Base-by-base conservation (phyloP, 768 basidiomycete genomes). In the Phylloporus rhodoxanthus region DNA sequence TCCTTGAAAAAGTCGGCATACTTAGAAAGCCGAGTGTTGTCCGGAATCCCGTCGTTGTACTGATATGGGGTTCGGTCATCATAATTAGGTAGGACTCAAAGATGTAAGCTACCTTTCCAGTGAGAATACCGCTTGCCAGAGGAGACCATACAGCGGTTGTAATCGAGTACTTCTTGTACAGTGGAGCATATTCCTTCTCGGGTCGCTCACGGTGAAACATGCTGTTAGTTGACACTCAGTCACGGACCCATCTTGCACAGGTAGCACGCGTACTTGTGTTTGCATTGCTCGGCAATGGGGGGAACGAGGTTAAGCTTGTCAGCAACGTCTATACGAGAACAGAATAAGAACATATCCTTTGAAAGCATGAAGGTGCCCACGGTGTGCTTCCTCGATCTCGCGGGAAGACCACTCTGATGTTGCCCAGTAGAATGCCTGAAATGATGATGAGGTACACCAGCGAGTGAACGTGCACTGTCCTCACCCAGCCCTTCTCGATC, bases 381-480 rank as follows among this genome's bases (percentile, higher is more conserved):
- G 67, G 57, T 66, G 64, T 34, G 75, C 74, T 45, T 75, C 73
- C 45, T 75, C 69, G 48, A 77, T 73, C 57, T 78, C 71, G 39
- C 67, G 67, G 7, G 80, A 74, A 33, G 72, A 71, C 81, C 81
- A 82, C 52, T 82, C 79, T 23, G 74, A 76, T 1, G 77, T 78
- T 25, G 69, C 76, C 77, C 76, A 76, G 56, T 72, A 72, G 59
- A 70, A 71, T 3, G 70, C 65, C 68, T 70, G 29, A 20, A 11
- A 36, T 11, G 42, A 26, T 17, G 4, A 21, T 55, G 25, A 48
- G 23, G 10, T 15, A 11, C 19, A 9, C 25, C 34, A 26, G 26
- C 4, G 7, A 20, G 7, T 1, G 11, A 25, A 14, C 21, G 8
- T 28, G 5, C 15, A 19, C 5, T 33, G 29, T 8, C 47, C 68